Evolutionary conservation across 2,329 filamentous ascomycete genomes (phyloP), one percentile per base, ranked within the genome.

Genomic region (Lachnellula hyalina): DNA sequence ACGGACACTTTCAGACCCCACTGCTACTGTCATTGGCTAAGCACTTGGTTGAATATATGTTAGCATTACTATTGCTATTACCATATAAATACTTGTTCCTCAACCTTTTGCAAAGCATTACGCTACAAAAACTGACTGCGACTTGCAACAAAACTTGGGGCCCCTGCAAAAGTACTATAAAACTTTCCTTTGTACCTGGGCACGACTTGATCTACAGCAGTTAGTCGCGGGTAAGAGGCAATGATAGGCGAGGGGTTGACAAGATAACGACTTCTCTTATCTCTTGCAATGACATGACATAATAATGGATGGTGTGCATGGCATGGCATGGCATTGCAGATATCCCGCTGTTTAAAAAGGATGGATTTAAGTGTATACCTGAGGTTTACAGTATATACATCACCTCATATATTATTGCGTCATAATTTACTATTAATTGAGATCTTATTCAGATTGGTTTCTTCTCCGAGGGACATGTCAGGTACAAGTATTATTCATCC

Each of bases 101-200:
- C 38, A 36, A 49, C 23, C 23, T 19, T 19, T 21, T 46, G 15
- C 48, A 58, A 57, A 49, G 14, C 38, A 59, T 61, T 61, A 63
- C 57, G 57, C 55, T 59, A 63, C 57, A 19, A 59, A 63, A 61
- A 58, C 56, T 40, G 35, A 47, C 32, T 59, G 57, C 58, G 61
- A 61, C 52, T 35, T 63, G 61, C 61, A 63, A 61, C 61, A 61
- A 58, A 63, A 55, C 23, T 25, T 35, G 21, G 25, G 19, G 40
- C 41, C 48, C 53, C 19, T 41, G 23, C 21, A 47, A 32, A 51
- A 21, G 17, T 17, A n/a, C 3, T 11, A 38, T n/a, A 21, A 5
- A 32, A n/a, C 17, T 25, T 2, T 46, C 12, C 44, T 21, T 12
- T 6, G n/a, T 17, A 42, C 14, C 4, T 46, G 15, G 5, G 23